Percentiles rank a stretch among this genome's conserved stretches.
Evolutionary conservation across 1,284 basidiomycete species (phyloP).

Genomic region (Microbotryum violaceum): DNA sequence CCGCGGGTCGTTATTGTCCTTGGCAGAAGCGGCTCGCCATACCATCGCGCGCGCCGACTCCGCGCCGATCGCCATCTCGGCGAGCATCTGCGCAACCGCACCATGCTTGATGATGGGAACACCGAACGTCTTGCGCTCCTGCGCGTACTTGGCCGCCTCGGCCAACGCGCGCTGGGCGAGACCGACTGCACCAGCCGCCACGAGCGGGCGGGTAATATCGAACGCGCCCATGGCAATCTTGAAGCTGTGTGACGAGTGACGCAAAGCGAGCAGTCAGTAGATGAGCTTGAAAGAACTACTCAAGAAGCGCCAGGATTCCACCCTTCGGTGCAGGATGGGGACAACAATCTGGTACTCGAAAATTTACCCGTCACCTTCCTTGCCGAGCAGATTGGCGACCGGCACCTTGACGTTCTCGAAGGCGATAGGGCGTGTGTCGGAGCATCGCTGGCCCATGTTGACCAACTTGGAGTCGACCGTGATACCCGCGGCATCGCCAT

Average conservation of each 20-base stretch:
- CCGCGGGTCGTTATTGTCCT: constrained; percentile 45
- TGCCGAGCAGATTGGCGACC: constrained; percentile 48
- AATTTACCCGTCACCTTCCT: constrained; percentile 44
- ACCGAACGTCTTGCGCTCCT: constrained; percentile 51
- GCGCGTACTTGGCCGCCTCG: constrained; percentile 50
- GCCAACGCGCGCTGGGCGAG: constrained; percentile 49
- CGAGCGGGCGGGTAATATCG: constrained; percentile 45
- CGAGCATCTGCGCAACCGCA: constrained; percentile 49
- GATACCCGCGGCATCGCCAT: constrained; percentile 48
- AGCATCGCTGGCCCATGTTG: constrained; percentile 54
- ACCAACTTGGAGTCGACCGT: constrained; percentile 49
- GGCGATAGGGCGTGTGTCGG: constrained; percentile 51
- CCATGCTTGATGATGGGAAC: constrained; percentile 51
- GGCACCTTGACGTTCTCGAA: constrained; percentile 43
- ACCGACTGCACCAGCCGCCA: constrained; percentile 50
- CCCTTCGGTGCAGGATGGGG: neutral
- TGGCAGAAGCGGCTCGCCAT: constrained; percentile 48
- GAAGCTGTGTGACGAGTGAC: neutral
- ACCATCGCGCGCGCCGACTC: constrained; percentile 48
- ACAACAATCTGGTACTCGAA: constrained; percentile 40
- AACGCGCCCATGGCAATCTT: constrained; percentile 48
- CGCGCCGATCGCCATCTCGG: constrained; percentile 50
- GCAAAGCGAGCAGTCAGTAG: neutral
- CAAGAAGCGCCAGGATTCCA: neutral
- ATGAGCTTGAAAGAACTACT: neutral